Evolutionary conservation across 495 filamentous ascomycete genomes (phyloP), one percentile per base, ranked within the genome.

Genomic region (Letharia columbiana): DNA sequence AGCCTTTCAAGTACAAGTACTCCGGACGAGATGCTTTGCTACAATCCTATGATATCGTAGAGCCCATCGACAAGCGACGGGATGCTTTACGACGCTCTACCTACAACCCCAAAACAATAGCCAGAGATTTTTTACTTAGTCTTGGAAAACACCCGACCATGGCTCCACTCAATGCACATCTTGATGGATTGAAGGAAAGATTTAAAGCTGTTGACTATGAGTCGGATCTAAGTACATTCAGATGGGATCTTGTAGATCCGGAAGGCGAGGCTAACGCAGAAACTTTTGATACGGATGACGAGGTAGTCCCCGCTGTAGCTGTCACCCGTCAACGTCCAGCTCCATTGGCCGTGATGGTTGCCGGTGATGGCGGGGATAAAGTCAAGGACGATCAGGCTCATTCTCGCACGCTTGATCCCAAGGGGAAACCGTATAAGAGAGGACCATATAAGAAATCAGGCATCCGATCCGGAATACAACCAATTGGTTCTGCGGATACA

Each of bases 221-320:
- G 17, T 75, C 78, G 12, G 86, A 91, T 71, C 70, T 91, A 17
- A 73, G 73, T n/a, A 89, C 86, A 1, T 76, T 91, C 33, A 74
- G 80, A 41, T 91, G 88, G 88, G 87, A 89, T 73, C 59, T 88
- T 20, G 77, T 91, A 4, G 88, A 90, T 72, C 83, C 84, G 41
- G 74, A 44, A 39, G 39, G 42, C 20, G 42, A 62, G 17, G 52
- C 15, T 47, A 47, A 28, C 28, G 40, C 39, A 11, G 54, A 44
- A 41, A 17, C 40, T 18, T 45, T 50, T 61, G 39, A 62, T 50
- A 61, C 65, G n/a, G 63, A 68, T 37, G 63, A 68, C 44, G 63
- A 61, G 33, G 47, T 45, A 50, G 41, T 45, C 23, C 33, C 33
- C 11, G 56, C 31, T 31, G 47, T 39, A 49, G 49, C 44, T 35